phyloP scores from a whole-genome alignment of 169 alveolate species.

The Hepatocystis sp. region DNA sequence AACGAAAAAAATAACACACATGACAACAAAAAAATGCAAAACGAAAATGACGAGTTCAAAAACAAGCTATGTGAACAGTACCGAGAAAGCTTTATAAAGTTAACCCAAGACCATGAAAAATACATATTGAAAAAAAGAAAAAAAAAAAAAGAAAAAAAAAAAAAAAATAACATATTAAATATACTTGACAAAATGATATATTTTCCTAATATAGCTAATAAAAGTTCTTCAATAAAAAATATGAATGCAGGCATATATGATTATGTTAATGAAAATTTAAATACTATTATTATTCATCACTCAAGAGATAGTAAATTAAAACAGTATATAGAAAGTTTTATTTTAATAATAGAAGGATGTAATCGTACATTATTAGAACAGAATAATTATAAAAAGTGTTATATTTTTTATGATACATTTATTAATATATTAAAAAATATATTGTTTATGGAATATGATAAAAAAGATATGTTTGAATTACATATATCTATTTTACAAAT shows the following conservation, averaged over 20 bases:
- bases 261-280: conserved; percentile 68
- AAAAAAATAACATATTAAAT: neutral
- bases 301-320: conserved; percentile 70
- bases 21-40: neutral
- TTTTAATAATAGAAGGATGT: conserved; percentile 71
- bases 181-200: conserved; percentile 8
- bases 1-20: neutral
- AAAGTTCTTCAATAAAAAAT: conserved; percentile 1
- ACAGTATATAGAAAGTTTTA: conserved; percentile 69
- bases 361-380: conserved; percentile 43
- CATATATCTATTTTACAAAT: conserved; percentile 65
- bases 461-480: conserved; percentile 54
- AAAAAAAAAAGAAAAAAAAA: conserved; percentile 1
- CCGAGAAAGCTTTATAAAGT: conserved; percentile 10
- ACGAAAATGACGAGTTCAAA: neutral
- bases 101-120: conserved; percentile 8
- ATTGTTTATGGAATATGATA: conserved; percentile 42
- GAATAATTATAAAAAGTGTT: conserved; percentile 27
- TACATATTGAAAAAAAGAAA: neutral
- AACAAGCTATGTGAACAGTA: conserved; percentile 1
- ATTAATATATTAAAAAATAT: conserved; percentile 33
- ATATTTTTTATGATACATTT: conserved; percentile 59
- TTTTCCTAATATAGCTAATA: conserved; percentile 4
- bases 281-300: conserved; percentile 62
- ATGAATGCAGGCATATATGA: conserved; percentile 26